Conservation (phyloP, 345 rosid genomes). For the Carallia brachiata region DNA sequence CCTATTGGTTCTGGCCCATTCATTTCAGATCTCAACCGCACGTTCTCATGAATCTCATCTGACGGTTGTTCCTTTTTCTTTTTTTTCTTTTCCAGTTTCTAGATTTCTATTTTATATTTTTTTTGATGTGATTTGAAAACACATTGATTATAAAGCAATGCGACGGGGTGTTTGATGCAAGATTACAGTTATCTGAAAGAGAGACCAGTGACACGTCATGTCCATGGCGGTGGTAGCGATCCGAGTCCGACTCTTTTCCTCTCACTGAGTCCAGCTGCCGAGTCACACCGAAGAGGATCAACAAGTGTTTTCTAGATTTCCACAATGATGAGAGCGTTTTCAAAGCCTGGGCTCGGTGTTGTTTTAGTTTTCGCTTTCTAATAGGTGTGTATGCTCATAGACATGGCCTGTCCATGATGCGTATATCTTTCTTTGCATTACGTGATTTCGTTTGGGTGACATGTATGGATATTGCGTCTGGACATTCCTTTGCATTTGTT, state of each 20-base stretch:
- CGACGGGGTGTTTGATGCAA: slow-evolving; percentile 23
- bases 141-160: background rate
- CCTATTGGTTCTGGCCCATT: slow-evolving; percentile 14
- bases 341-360: slow-evolving; percentile 9
- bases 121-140: slow-evolving; percentile 19
- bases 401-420: too few species aligned
- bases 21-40: slow-evolving; percentile 34
- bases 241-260: slow-evolving; percentile 12
- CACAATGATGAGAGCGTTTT: slow-evolving; percentile 24
- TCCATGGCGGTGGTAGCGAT: background rate
- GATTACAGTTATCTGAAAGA: slow-evolving; percentile 19
- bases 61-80: slow-evolving; percentile 19
- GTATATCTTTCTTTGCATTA: background rate
- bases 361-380: slow-evolving; percentile 8
- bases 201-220: slow-evolving; percentile 9
- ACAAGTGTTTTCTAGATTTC: background rate
- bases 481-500: slow-evolving; percentile 15
- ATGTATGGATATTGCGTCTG: background rate
- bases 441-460: background rate
- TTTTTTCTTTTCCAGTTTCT: background rate
- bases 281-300: too few species aligned
- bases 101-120: background rate
- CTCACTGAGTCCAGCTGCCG: too few species aligned
- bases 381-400: too few species aligned
- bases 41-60: slow-evolving; percentile 27